These are phyloP conservation scores for Apodospora peruviana DNA, from an alignment of 495 filamentous ascomycete genomes.

Conservation along the genomic window DNA sequence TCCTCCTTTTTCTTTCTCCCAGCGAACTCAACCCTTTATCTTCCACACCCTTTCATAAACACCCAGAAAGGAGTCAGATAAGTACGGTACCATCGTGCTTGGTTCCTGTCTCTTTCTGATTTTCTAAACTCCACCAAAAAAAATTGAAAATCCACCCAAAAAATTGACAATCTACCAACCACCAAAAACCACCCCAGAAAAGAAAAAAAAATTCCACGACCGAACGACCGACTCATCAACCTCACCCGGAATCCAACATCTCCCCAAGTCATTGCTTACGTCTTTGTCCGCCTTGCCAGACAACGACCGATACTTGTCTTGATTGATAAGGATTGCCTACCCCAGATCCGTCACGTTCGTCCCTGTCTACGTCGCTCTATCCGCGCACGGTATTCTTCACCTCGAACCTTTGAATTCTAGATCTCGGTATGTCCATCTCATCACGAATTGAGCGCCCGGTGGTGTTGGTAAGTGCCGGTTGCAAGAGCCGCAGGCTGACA, in stretches of 20 bases:
- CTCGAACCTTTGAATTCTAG: conserved; percentile 5
- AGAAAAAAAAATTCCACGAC: conserved; percentile 20
- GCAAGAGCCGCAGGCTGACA: conserved; percentile 8
- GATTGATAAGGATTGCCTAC: conserved; percentile 8
- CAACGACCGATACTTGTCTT: conserved; percentile 6
- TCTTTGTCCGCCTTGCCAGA: conserved; percentile 11
- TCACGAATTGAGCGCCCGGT: neutral
- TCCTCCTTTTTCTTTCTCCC: conserved; percentile 23
- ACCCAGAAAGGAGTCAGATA: conserved; percentile 29
- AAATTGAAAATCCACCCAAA: conserved; percentile 42
- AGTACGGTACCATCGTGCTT: conserved; percentile 24
- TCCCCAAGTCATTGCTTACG: conserved; percentile 11
- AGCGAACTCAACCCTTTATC: conserved; percentile 25
- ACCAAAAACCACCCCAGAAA: conserved; percentile 14
- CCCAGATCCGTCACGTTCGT: conserved; percentile 2
- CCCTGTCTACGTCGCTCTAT: conserved; percentile 29
- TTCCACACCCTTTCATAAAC: conserved; percentile 20
- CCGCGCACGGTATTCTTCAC: conserved; percentile 10
- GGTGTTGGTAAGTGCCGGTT: too few species aligned
- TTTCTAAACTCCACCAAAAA: conserved; percentile 41
- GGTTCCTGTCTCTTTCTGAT: conserved; percentile 28
- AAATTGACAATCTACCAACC: conserved; percentile 30
- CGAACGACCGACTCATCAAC: conserved; percentile 1
- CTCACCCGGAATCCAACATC: conserved; percentile 10
- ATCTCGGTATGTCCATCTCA: conserved; percentile 16